A percentile compares a stretch with the other conserved stretches of the same genome.
Evolutionary conservation across 2,329 filamentous ascomycete species (phyloP).

Genomic region (Rutstroemia sydowiana): DNA sequence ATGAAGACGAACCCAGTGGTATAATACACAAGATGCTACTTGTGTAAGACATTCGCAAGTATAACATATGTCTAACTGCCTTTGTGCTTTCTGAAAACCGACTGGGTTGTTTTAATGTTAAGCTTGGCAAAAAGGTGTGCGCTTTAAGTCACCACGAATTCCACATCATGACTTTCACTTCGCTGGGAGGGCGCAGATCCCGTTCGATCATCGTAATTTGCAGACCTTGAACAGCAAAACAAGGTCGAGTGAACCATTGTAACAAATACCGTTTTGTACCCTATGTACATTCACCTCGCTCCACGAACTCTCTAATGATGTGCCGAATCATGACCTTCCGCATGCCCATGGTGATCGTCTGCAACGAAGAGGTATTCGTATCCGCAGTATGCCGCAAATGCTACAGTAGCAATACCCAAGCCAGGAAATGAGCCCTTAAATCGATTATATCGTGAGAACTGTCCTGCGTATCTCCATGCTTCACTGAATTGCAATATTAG

Average conservation of each 20-base stretch:
- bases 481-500: constrained; percentile 52
- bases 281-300: constrained; percentile 33
- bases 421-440: constrained; percentile 84
- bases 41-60: too few species aligned
- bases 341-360: constrained; percentile 54
- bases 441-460: constrained; percentile 81
- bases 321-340: constrained; percentile 44
- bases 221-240: background rate
- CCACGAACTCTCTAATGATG: constrained; percentile 44
- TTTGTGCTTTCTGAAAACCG: too few species aligned
- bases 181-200: too few species aligned
- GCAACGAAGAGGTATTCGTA: constrained; percentile 85
- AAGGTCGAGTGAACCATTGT: background rate
- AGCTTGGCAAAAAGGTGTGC: too few species aligned
- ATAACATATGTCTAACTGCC: too few species aligned
- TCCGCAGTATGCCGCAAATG: constrained; percentile 81
- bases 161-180: too few species aligned
- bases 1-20: too few species aligned
- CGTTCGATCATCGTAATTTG: background rate
- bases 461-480: constrained; percentile 87
- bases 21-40: too few species aligned
- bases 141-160: too few species aligned
- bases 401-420: constrained; percentile 83
- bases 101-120: too few species aligned
- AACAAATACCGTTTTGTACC: constrained; percentile 15